Evolutionary conservation across 1,139 yeast genomes (phyloP), one percentile per base, ranked within the genome.

Genomic region (Taphrina flavorubra): DNA sequence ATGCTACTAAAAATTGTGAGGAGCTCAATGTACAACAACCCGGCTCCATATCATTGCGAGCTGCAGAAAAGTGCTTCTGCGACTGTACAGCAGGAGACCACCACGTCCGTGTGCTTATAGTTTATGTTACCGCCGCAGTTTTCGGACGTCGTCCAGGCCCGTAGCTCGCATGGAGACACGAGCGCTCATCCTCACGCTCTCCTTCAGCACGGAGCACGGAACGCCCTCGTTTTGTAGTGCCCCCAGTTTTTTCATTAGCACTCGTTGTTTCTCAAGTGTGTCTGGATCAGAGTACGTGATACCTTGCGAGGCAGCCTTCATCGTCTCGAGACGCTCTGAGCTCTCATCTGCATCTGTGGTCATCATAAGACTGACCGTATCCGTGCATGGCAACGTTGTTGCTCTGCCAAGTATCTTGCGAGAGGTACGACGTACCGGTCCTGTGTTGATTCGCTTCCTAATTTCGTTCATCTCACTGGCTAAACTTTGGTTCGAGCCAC

Each of bases 241-340:
- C 46, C 51, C 62, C 25, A 58, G 18, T 44, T 44, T 58, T 20
- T 8, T 20, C 36, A 58, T 42, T 1, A 58, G 47, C 36, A 42
- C 25, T 44, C 53, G 18, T 13, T 44, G 51, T 14, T 44, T 44
- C 31, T 42, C 62, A n/a, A 39, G 31, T 16, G 62, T 44, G 10
- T 58, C 62, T 11, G 62, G 62, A 46, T 58, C 62, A 31, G 62
- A 58, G 34, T 58, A 58, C 11, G 53, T 44, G 25, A 58, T 44
- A 14, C 62, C 62, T 58, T 44, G 62, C 2, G 62, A 44, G 25
- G 46, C 62, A 6, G 51, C 47, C 20, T 36, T 58, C n/a, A 18
- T 11, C n/a, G 16, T n/a, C 6, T 16, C 36, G 34, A 11, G 10
- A 6, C 16, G 34, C 10, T 25, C 53, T 18, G 16, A 16, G 25